phyloP scores from a whole-genome alignment of 805 yeast genomes.

The Ogataea neopini region DNA sequence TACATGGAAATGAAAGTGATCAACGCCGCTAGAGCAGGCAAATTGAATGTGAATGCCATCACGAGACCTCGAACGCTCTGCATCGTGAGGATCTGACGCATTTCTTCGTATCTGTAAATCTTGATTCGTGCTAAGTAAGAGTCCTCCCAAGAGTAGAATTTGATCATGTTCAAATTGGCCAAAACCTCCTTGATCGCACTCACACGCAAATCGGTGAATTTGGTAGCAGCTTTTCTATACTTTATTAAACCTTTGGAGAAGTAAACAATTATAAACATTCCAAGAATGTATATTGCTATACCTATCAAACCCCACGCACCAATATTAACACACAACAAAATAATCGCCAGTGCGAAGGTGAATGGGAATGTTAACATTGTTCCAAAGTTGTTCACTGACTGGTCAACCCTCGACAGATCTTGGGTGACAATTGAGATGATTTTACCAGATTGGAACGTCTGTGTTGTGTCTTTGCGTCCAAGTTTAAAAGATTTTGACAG shows the following conservation, averaged over 20 bases:
- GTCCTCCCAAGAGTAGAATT: conserved; percentile 86
- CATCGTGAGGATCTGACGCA: conserved; percentile 54
- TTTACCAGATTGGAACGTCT: conserved; percentile 64
- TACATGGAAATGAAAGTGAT: conserved; percentile 46
- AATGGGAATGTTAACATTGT: conserved; percentile 63
- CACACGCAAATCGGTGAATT: conserved; percentile 74
- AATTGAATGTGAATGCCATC: conserved; percentile 59
- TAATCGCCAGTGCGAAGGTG: conserved; percentile 59
- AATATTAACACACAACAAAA: conserved; percentile 60
- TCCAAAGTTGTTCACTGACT: conserved; percentile 66
- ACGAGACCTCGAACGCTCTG: conserved; percentile 58
- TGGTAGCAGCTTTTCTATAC: conserved; percentile 54
- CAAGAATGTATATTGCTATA: conserved; percentile 54
- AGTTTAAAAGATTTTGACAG: conserved; percentile 64
- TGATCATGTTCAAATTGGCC: conserved; percentile 74
- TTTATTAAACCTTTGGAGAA: conserved; percentile 50
- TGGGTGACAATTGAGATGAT: conserved; percentile 77
- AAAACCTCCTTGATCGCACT: conserved; percentile 73
- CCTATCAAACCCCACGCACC: conserved; percentile 81
- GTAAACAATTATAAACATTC: conserved; percentile 45
- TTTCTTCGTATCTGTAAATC: conserved; percentile 59
- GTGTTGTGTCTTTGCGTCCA: conserved; percentile 52
- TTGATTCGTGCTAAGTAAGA: conserved; percentile 64
- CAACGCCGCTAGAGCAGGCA: conserved; percentile 69
- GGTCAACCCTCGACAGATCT: conserved; percentile 75